Evolutionary conservation across 2,329 filamentous ascomycete species (phyloP), one percentile per base, ranked within the genome.

Genomic region (Nigrospora osmanthi): DNA sequence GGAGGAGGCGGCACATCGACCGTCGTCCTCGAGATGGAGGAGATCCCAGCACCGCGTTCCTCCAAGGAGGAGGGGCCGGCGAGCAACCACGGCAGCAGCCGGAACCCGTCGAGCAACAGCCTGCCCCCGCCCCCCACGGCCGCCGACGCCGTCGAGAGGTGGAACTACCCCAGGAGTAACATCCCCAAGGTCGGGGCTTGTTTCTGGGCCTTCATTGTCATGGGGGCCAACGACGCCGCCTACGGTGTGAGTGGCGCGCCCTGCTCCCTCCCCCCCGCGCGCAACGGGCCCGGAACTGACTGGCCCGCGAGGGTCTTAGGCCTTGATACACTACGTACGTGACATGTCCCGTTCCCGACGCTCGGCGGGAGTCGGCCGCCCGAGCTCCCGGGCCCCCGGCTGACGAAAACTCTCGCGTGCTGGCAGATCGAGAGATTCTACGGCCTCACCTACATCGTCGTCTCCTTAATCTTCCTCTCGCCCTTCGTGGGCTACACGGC

Each of bases 221-320:
- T 78, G 57, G 80, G 80, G 0, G 70, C 74, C 11, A 80, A 79
- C 44, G 77, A 80, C 59, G 70, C 74, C 3, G 75, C 75, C 11
- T 79, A 78, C 44, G 77, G 77, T 49, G 75, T 76, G 58, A 65
- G 72, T 63, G 19, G 40, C 34, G n/a, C 15, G 2, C 31, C 23
- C 14, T 14, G 33, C 37, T 19, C 14, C 23, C 23, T n/a, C n/a
- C n/a, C n/a, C n/a, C n/a, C n/a, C n/a, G n/a, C n/a, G 23, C 23
- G 23, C 9, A 28, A 7, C 2, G 23, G 10, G 23, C 23, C 23
- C 23, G 23, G 23, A 6, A 28, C 7, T 28, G 23, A 28, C 23
- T 28, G 23, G 6, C 23, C 23, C 23, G 2, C 23, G 34, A 34
- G 30, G 15, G 54, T 55, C 7, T 47, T 43, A 72, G 70, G 65